Evolutionary conservation across 192 early-diverging fungal genomes (phyloP).

Genomic region (Pilobolus umbonatus): DNA sequence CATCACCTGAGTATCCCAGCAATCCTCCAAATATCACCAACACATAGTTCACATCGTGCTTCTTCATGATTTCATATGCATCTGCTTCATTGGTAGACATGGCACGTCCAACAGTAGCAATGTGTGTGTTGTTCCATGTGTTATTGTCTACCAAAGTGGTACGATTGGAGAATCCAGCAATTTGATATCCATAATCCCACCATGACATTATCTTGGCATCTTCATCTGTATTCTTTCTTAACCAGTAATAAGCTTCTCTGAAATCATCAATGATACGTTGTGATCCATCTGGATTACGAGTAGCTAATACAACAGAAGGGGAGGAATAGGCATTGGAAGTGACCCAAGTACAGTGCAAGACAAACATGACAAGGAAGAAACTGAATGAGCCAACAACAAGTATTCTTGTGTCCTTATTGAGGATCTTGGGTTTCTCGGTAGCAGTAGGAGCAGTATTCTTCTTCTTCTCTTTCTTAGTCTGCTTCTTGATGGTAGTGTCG

Average conservation of each 20-base stretch:
- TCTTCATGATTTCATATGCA: conserved; percentile 84
- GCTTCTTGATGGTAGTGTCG: conserved; percentile 14
- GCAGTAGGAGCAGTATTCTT: neutral
- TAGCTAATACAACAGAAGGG: conserved; percentile 96
- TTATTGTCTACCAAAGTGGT: conserved; percentile 99
- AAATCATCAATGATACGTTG: conserved; percentile 98
- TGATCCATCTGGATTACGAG: conserved; percentile 81
- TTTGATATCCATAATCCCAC: conserved; percentile 99
- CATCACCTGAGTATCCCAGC: conserved; percentile 98
- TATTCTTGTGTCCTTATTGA: conserved; percentile 44
- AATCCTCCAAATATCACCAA: conserved; percentile 95
- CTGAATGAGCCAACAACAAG: conserved; percentile 62
- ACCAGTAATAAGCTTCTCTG: conserved; percentile 99
- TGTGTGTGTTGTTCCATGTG: conserved; percentile 99
- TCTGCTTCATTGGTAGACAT: conserved; percentile 90
- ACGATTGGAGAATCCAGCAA: conserved; percentile 98
- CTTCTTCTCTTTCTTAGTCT: conserved; percentile 1
- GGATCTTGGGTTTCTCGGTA: conserved; percentile 32
- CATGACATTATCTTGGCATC: conserved; percentile 96
- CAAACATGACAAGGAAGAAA: conserved; percentile 79
- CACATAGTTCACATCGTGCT: conserved; percentile 96
- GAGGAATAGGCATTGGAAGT: conserved; percentile 98
- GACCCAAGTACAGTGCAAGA: conserved; percentile 98
- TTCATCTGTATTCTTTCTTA: conserved; percentile 90
- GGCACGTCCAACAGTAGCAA: conserved; percentile 93